Evolutionary conservation across 2,329 filamentous ascomycete genomes (phyloP).

Genomic region (Hansfordia pulvinata): DNA sequence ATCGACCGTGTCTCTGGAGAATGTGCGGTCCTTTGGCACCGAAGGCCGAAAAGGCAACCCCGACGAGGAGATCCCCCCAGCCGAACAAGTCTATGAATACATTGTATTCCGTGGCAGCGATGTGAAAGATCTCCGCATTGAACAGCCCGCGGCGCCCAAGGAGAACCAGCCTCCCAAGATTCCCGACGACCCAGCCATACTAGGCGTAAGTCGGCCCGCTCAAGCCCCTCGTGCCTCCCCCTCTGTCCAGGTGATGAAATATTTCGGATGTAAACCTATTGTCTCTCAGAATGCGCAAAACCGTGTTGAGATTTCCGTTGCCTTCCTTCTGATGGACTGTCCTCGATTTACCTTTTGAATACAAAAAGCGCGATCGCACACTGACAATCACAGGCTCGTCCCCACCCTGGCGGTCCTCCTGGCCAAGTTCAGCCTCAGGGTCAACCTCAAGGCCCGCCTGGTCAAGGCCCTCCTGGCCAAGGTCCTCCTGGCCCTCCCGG

Average conservation of each 20-base stretch:
- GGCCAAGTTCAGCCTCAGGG: slow-evolving; percentile 16
- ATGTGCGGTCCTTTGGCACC: slow-evolving; percentile 88
- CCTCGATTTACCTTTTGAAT: slow-evolving; percentile 9
- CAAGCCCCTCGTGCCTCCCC: slow-evolving; percentile 5
- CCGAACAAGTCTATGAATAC: slow-evolving; percentile 89
- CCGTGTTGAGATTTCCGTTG: slow-evolving; percentile 98
- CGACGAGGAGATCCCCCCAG: slow-evolving; percentile 70
- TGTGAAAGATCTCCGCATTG: slow-evolving; percentile 94
- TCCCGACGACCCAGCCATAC: slow-evolving; percentile 90
- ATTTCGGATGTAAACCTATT: slow-evolving; percentile 93
- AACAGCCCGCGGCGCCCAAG: slow-evolving; percentile 63
- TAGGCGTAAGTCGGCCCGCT: slow-evolving; percentile 66
- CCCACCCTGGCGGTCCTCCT: slow-evolving; percentile 26
- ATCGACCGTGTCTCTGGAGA: slow-evolving; percentile 91
- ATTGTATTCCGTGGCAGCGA: slow-evolving; percentile 97
- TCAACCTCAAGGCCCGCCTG: slow-evolving; percentile 9
- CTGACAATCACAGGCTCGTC: too few species aligned
- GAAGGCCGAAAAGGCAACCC: slow-evolving; percentile 74
- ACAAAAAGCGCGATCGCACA: too few species aligned
- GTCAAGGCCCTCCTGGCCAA: slow-evolving; percentile 16
- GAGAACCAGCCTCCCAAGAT: slow-evolving; percentile 65
- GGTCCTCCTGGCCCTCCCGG: slow-evolving; percentile 16
- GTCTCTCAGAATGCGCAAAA: slow-evolving; percentile 70
- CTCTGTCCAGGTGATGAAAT: slow-evolving; percentile 63
- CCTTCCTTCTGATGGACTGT: slow-evolving; percentile 88